Evolutionary conservation across 2,329 filamentous ascomycete species (phyloP), one percentile per base, ranked within the genome.

Genomic region (Colletotrichum kahawae): DNA sequence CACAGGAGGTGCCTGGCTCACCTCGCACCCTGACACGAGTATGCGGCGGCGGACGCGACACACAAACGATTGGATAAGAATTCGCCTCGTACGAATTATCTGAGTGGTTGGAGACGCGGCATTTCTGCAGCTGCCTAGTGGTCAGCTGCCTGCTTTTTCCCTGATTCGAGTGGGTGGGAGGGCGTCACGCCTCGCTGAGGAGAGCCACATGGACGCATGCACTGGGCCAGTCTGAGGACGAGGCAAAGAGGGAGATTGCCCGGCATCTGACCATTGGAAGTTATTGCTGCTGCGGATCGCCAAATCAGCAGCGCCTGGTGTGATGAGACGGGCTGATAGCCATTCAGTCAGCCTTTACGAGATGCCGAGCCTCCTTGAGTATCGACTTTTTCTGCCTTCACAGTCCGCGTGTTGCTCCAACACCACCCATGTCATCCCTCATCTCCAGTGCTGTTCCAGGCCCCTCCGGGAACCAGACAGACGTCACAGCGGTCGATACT

Each of bases 11-110:
- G 31, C 29, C 63, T 21, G 33, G 43, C 29, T 29, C 51, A 27
- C 56, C 21, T 60, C 27, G 21, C 24, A 48, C 43, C 43, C 33
- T 33, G 56, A 60, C 43, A 43, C 51, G 29, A 67, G 24, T n/a
- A 34, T 43, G 38, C 16, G 29, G 36, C 56, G n/a, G 21, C 29
- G 51, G 38, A 34, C 59, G 60, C 51, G 66, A 64, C 36, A 72
- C 66, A 18, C 24, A n/a, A 76, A 69, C n/a, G 62, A 71, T 69
- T 76, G 76, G 76, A 56, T 67, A 27, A 74, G 66, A 76, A 76
- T 65, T 59, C 38, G 14, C 70, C 64, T 62, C 29, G 27, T 59
- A 71, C 29, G 70, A 71, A 74, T 74, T 68, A 70, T 62, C 54
- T 77, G 67, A 77, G 64, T 77, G 76, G 76, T 66, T 71, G 67